Evolutionary conservation across 345 rosid genomes (phyloP), one percentile per base, ranked within the genome.

Genomic region (Sonneratia alba): DNA sequence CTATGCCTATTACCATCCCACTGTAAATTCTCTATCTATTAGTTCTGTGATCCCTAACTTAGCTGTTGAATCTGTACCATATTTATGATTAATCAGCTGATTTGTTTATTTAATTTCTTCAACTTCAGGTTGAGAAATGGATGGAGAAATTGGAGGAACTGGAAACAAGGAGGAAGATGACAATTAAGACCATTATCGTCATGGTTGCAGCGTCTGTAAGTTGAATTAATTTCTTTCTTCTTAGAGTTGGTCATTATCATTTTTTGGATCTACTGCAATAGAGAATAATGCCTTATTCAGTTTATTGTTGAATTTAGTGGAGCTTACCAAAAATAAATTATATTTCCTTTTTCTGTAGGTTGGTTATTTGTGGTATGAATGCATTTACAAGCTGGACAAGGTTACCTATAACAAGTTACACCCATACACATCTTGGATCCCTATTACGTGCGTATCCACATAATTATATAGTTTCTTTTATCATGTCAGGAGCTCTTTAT

Each of bases 381-480:
- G 53, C 67, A 89, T 95, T 64, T 95, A 95, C 91, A 95, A 81
- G 85, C 79, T 95, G 79, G 99, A 95, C 80, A 92, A 89, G 79
- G 87, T 87, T 71, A 61, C 96, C 49, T 95, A 95, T 87, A 95
- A 95, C 89, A 89, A 85, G 86, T 86, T 81, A 80, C 99, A 95
- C 73, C 99, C 99, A 6, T 95, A 95, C 83, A 90, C 99, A 75
- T 95, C 99, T 21, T 95, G 98, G 99, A 95, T 95, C 67, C 99
- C 98, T 24, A 95, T 95, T 71, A 92, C 97, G 98, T 95, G 73
- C 68, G 97, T 84, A 36, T 70, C 71, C 24, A 63, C 36, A 63
- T 66, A 16, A 49, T 72, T 72, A 32, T 43, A 1, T 43, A 22
- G 3, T 5, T 22, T 61, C 27, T 4, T 68, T 4, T 68, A 18